Evolutionary conservation across 148 eudicot genomes (phyloP), one percentile per base, ranked within the genome.

Genomic region (Euryodendron excelsum): DNA sequence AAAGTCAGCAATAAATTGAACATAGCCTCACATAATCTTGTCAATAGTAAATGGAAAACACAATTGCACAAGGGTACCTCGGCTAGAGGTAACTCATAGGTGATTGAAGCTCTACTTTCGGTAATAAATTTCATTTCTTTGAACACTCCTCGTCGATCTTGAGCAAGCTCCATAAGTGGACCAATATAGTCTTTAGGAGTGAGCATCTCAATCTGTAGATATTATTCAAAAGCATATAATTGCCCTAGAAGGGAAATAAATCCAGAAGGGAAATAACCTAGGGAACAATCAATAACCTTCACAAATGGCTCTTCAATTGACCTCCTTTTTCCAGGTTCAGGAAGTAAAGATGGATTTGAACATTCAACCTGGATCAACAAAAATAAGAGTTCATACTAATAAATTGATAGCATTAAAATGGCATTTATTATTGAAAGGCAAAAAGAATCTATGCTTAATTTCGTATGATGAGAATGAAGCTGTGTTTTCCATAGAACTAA

Each of bases 181-280:
- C 99, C 99, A 84, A 96, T 92, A 77, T 93, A 92, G 41, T 93
- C 99, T 78, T 93, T 96, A 21, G 99, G 99, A 53, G 99, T 88
- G 39, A 96, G 91, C 90, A 96, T 80, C 79, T 96, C 99, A 81
- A 96, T 96, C 99, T 96, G 85, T 30, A 78, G 7, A 80, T 34
- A 66, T 56, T 39, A 15, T 45, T 1, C 53, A 77, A 68, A 63
- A 76, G 12, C 64, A 73, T 33, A 67, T 59, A 18, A 69, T 61
- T 74, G 27, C 33, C 28, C 27, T 1, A 44, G 21, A 33, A 80
- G 6, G 48, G 52, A 15, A n/a, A n/a, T 59, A 68, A 60, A 69
- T n/a, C 5, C 17, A 28, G 41, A 65, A 6, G 9, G 25, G 61
- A 63, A 82, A 69, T 72, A 76, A 45, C 58, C 55, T 6, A 44